Base-by-base conservation (phyloP, 2,329 filamentous ascomycete genomes). In the Zalaria obscura region DNA sequence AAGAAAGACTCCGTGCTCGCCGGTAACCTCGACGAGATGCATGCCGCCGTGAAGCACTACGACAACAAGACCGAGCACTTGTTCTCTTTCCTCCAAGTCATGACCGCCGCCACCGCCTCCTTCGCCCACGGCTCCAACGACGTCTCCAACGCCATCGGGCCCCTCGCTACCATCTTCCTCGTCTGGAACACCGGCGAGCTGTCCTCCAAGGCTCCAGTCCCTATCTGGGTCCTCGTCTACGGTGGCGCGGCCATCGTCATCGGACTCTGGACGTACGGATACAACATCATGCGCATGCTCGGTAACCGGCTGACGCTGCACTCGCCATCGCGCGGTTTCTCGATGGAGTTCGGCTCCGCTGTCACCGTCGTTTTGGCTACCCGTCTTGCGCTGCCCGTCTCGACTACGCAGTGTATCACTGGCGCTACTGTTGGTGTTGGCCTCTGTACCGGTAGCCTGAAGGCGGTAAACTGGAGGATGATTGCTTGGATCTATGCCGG, bases 171-270 rank as follows among this genome's bases (percentile, higher is more conserved):
- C 40, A 74, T 80, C 51, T 81, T 68, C 59, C 62, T 72, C 45
- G 71, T 78, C 47, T 82, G 75, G 72, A 51, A 61, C 28, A 66
- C 63, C 0, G 73, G 70, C 2, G 53, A 51, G 0, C 49, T 53
- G 8, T 55, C 75, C 1, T 60, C 76, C 49, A 83, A 83, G 63
- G 73, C 76, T 3, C 60, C 71, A 0, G 82, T 88, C 0, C 78
- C 79, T 3, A 55, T 82, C 36, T 89, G 83, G 83, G 81, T 86
- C 61, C 71, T 88, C 41, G 83, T 78, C 39, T 78, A 87, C 11
- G 65, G 83, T 8, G 71, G 70, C 54, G 58, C 60, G 4, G 63
- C 60, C 45, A 70, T 77, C 35, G 68, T 68, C 38, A 54, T 76
- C 36, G 75, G 75, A 45, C 65, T 77, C 44, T 73, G 72, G 67